phyloP scores from a whole-genome alignment of 2,329 filamentous ascomycete species.

The Trichoderma pleuroti region DNA sequence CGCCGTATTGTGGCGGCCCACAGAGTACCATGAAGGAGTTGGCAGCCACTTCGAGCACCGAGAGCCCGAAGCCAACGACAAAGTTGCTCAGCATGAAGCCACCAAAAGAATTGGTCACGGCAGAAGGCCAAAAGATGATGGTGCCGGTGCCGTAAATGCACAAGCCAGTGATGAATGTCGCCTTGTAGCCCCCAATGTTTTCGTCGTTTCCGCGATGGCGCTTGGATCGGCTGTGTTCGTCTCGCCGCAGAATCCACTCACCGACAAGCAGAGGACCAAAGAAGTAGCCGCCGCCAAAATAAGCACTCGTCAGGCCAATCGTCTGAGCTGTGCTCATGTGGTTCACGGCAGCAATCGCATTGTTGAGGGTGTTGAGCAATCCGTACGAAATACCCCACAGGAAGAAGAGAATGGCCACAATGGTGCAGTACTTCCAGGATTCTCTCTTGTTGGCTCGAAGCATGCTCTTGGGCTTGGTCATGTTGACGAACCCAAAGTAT shows the following conservation, averaged over 20 bases:
- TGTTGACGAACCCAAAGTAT: conserved; percentile 76
- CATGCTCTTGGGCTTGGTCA: conserved; percentile 66
- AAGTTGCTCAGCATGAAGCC: conserved; percentile 74
- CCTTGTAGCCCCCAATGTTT: conserved; percentile 66
- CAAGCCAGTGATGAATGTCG: conserved; percentile 74
- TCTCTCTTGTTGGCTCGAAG: conserved; percentile 60
- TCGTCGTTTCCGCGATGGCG: conserved; percentile 37
- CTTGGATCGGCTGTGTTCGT: conserved; percentile 54
- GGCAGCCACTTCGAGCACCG: conserved; percentile 74
- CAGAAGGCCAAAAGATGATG: conserved; percentile 84
- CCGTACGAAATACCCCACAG: conserved; percentile 92
- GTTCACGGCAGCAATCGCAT: conserved; percentile 61
- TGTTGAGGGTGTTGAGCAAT: conserved; percentile 76
- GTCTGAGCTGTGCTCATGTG: conserved; percentile 59
- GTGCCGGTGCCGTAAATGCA: conserved; percentile 71
- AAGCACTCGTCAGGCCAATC: conserved; percentile 64
- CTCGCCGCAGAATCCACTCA: conserved; percentile 65
- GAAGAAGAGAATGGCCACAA: conserved; percentile 80
- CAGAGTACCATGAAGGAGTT: conserved; percentile 72
- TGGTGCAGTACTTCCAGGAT: conserved; percentile 66
- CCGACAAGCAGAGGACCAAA: conserved; percentile 67
- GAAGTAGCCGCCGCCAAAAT: conserved; percentile 68
- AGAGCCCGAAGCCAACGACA: conserved; percentile 73
- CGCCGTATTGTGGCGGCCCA: conserved; percentile 68
- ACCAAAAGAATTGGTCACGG: conserved; percentile 68